A percentile compares a stretch with the other conserved stretches of the same genome.
Evolutionary conservation across 495 filamentous ascomycete species (phyloP).

Genomic region (Penicillium antarcticum): DNA sequence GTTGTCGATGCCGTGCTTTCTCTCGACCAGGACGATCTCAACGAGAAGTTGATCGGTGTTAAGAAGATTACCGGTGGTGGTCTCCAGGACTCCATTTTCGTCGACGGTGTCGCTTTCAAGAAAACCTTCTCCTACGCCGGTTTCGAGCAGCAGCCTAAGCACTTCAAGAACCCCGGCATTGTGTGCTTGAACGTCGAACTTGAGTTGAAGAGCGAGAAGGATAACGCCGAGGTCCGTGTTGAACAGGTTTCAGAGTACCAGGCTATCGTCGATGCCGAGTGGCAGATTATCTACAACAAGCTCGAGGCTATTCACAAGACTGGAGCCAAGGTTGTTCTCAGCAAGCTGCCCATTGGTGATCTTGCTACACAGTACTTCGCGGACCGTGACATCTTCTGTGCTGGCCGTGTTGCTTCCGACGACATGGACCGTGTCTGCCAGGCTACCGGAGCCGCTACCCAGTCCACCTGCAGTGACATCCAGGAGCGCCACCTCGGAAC

Average conservation of each 20-base stretch:
- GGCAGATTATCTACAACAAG: constrained; percentile 99
- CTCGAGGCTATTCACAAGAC: constrained; percentile 90
- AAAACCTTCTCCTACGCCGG: constrained; percentile 99
- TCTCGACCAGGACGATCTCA: constrained; percentile 95
- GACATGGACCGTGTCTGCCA: constrained; percentile 96
- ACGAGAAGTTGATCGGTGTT: constrained; percentile 95
- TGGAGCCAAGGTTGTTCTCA: constrained; percentile 93
- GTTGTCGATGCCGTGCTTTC: constrained; percentile 95
- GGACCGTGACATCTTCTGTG: constrained; percentile 97
- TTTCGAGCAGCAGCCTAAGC: constrained; percentile 98
- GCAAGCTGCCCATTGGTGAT: constrained; percentile 96
- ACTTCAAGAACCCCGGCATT: constrained; percentile 88
- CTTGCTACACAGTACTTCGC: constrained; percentile 97
- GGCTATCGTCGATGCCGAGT: constrained; percentile 97
- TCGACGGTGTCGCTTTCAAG: constrained; percentile 98
- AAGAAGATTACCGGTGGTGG: constrained; percentile 98
- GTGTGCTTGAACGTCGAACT: constrained; percentile 96
- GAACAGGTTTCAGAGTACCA: constrained; percentile 99
- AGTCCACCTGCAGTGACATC: constrained; percentile 97
- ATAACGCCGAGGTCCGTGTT: constrained; percentile 96
- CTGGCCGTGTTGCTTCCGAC: constrained; percentile 85
- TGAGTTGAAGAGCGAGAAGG: constrained; percentile 97
- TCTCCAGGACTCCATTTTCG: constrained; percentile 93
- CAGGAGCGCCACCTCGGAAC: constrained; percentile 83
- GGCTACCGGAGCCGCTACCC: constrained; percentile 86